A percentile compares a stretch with the other conserved stretches of the same genome.
Evolutionary conservation across 495 filamentous ascomycete genomes (phyloP).

Genomic region (Penicillium desertorum): DNA sequence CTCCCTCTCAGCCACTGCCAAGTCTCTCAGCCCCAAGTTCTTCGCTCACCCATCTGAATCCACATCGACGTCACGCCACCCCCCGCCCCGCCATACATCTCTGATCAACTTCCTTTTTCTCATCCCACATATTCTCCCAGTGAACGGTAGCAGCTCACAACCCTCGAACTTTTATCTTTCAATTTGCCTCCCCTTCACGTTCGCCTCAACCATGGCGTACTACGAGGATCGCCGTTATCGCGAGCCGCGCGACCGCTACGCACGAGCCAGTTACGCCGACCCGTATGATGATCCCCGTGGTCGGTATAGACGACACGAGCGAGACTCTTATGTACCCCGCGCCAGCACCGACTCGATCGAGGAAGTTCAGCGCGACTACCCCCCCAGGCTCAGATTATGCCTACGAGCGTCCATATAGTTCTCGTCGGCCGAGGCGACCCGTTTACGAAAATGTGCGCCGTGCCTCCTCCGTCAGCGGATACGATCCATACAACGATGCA

Average conservation of each 20-base stretch:
- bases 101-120: not conserved
- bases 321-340: constrained; percentile 54
- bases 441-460: constrained; percentile 35
- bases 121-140: constrained; percentile 15
- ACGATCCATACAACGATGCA: constrained; percentile 49
- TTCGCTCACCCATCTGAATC: constrained; percentile 10
- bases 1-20: constrained; percentile 21
- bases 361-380: constrained; percentile 67
- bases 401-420: constrained; percentile 53
- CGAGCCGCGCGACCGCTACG: constrained; percentile 33
- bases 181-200: constrained; percentile 8
- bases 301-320: constrained; percentile 21
- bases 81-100: constrained; percentile 23
- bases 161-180: constrained; percentile 10
- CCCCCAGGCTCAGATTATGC: constrained; percentile 48
- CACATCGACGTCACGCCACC: constrained; percentile 32
- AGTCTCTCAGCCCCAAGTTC: constrained; percentile 13
- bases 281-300: constrained; percentile 33
- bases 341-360: constrained; percentile 64
- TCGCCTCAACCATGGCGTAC: constrained; percentile 38
- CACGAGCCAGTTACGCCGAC: constrained; percentile 32
- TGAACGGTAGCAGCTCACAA: constrained; percentile 20
- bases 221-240: constrained; percentile 40
- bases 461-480: constrained; percentile 47
- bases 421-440: constrained; percentile 43